These are phyloP conservation scores for Penicilliopsis zonata DNA, from an alignment of 495 filamentous ascomycete species.

Conservation along the genomic window DNA sequence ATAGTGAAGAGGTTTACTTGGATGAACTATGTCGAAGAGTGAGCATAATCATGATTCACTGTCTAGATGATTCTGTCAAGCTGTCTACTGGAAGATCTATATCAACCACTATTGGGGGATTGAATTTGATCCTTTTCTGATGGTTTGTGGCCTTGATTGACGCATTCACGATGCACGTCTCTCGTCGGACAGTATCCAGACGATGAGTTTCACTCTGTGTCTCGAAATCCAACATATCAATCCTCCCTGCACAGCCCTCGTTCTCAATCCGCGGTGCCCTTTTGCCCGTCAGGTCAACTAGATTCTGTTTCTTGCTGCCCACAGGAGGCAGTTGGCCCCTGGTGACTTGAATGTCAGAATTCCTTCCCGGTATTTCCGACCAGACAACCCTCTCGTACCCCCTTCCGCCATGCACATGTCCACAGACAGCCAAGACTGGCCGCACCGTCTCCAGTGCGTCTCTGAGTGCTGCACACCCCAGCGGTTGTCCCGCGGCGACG, in stretches of 20 bases:
- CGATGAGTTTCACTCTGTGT: conserved; percentile 16
- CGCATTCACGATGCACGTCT: conserved; percentile 71
- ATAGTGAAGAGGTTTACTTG: no score
- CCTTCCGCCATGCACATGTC: conserved; percentile 38
- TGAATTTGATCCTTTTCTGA: conserved; percentile 43
- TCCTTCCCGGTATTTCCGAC: conserved; percentile 5
- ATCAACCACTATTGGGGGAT: conserved; percentile 70
- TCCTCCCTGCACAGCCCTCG: conserved; percentile 12
- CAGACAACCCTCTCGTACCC: conserved; percentile 33
- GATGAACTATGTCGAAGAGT: no score
- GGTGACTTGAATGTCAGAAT: conserved; percentile 3
- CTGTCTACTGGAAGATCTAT: conserved; percentile 60
- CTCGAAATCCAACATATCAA: conserved; percentile 4
- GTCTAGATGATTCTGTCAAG: no score
- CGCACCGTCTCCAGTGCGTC: conserved; percentile 24
- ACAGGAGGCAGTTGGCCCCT: conserved; percentile 13
- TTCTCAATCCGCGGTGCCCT: conserved; percentile 29
- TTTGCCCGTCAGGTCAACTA: conserved; percentile 44
- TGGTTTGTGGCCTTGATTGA: conserved; percentile 58
- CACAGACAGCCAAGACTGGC: conserved; percentile 33
- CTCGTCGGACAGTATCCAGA: conserved; percentile 38
- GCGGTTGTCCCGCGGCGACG: conserved; percentile 12
- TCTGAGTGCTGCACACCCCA: conserved; percentile 31
- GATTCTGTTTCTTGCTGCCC: conserved; percentile 44
- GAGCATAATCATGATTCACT: no score